phyloP scores from a whole-genome alignment of 768 basidiomycete genomes.

The Tulasnella sp. region DNA sequence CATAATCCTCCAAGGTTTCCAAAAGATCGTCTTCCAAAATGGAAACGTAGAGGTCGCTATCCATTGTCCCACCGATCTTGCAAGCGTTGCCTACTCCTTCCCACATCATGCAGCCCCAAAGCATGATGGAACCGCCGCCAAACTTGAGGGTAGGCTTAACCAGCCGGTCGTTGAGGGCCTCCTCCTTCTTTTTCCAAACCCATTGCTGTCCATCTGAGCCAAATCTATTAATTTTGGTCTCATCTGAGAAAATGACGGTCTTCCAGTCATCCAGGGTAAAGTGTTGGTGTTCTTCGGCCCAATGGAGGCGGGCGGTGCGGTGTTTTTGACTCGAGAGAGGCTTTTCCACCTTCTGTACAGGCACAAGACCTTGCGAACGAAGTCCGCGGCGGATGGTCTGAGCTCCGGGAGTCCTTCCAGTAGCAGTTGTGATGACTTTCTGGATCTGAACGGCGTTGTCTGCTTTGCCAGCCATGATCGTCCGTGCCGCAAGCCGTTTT shows the following conservation, averaged over 20 bases:
- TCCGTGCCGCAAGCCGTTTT: neutral
- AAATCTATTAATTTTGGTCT: constrained; percentile 15
- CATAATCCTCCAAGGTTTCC: constrained; percentile 13
- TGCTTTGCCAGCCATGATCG: neutral
- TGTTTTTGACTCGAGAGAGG: neutral
- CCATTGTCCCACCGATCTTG: neutral
- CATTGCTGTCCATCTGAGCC: constrained; percentile 37
- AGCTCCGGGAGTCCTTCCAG: neutral
- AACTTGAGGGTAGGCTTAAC: neutral
- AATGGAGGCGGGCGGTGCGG: neutral
- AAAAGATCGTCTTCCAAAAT: constrained; percentile 10
- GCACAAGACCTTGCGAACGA: neutral
- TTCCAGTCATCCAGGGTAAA: constrained; percentile 14
- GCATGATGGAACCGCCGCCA: neutral
- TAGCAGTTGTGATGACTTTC: neutral
- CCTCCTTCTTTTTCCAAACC: neutral
- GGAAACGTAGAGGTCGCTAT: neutral
- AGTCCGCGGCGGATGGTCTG: neutral
- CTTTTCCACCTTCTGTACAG: constrained; percentile 1
- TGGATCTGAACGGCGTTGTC: neutral
- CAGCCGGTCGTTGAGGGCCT: neutral
- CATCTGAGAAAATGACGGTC: neutral
- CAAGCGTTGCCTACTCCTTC: neutral
- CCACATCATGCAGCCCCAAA: neutral
- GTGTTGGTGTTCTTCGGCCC: neutral